Percentiles rank a stretch among this genome's conserved stretches.
Conservation (phyloP, 805 yeast genomes). For the Yamadazyma sp. region DNA sequence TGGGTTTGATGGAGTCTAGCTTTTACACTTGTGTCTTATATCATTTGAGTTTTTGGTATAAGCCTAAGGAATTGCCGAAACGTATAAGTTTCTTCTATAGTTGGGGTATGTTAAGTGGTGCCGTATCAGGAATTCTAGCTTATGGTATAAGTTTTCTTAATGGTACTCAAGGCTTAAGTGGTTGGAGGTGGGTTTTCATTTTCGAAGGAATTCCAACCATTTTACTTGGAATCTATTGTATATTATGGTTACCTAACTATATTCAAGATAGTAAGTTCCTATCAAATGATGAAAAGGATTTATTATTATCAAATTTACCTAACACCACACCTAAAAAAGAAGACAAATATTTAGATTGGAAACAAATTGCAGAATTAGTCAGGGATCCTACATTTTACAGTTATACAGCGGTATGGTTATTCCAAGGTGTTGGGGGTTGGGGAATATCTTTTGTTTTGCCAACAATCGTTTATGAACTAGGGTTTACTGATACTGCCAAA, state of each 20-base stretch:
- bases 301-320: constrained; percentile 8
- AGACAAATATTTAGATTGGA: constrained; percentile 9
- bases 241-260: constrained; percentile 12
- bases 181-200: constrained; percentile 14
- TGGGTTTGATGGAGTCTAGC: constrained; percentile 12
- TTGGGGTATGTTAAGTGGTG: constrained; percentile 19
- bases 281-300: constrained; percentile 9
- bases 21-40: constrained; percentile 13
- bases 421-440: constrained; percentile 18
- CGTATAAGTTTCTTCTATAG: constrained; percentile 21
- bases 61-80: constrained; percentile 17
- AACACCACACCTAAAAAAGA: constrained; percentile 10
- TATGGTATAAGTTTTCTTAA: constrained; percentile 15
- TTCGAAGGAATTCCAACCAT: constrained; percentile 14
- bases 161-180: constrained; percentile 10
- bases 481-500: constrained; percentile 18
- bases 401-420: constrained; percentile 13
- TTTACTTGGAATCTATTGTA: constrained; percentile 8
- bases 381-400: constrained; percentile 14
- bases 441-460: constrained; percentile 19
- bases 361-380: constrained; percentile 10
- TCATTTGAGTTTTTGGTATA: constrained; percentile 20
- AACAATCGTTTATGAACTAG: constrained; percentile 17
- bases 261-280: constrained; percentile 13
- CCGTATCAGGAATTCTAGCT: constrained; percentile 20